A percentile compares a stretch with the other conserved stretches of the same genome.
Conservation (phyloP, 2,329 filamentous ascomycete species). For the Exophiala mesophila region DNA sequence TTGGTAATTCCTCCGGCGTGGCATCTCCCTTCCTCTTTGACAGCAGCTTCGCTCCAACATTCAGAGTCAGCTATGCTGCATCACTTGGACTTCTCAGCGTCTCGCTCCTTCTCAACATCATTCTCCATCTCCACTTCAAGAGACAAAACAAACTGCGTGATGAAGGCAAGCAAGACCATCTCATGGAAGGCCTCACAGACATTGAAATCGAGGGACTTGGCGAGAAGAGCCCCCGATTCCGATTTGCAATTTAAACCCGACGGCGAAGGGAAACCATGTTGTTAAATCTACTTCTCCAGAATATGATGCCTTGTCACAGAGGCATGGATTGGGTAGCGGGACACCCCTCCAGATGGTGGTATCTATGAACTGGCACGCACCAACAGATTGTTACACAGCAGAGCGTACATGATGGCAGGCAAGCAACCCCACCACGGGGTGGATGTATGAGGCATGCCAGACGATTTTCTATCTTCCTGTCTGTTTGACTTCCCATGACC, state of each 20-base stretch:
- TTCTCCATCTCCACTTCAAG: conserved; percentile 52
- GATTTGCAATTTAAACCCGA: neutral
- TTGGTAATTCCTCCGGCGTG: conserved; percentile 66
- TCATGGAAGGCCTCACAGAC: conserved; percentile 36
- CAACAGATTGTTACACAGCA: no score
- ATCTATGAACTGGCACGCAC: no score
- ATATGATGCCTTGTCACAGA: no score
- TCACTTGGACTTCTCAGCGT: conserved; percentile 54
- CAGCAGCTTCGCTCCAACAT: conserved; percentile 48
- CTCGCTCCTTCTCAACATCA: conserved; percentile 47
- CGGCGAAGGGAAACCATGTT: no score
- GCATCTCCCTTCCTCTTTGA: conserved; percentile 59
- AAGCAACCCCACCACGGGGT: no score
- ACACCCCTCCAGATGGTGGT: no score
- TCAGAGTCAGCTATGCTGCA: conserved; percentile 56
- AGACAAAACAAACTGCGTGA: conserved; percentile 42
- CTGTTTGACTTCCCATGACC: no score
- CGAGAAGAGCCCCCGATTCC: conserved; percentile 1
- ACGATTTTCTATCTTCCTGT: no score
- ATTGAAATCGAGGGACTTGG: neutral
- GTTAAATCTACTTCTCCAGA: no score
- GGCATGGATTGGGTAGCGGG: no score
- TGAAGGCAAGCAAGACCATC: conserved; percentile 35
- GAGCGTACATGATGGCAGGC: no score
- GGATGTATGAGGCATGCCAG: no score